Evolutionary conservation across 2,329 filamentous ascomycete genomes (phyloP).

Genomic region (Sporothrix brasiliensis): DNA sequence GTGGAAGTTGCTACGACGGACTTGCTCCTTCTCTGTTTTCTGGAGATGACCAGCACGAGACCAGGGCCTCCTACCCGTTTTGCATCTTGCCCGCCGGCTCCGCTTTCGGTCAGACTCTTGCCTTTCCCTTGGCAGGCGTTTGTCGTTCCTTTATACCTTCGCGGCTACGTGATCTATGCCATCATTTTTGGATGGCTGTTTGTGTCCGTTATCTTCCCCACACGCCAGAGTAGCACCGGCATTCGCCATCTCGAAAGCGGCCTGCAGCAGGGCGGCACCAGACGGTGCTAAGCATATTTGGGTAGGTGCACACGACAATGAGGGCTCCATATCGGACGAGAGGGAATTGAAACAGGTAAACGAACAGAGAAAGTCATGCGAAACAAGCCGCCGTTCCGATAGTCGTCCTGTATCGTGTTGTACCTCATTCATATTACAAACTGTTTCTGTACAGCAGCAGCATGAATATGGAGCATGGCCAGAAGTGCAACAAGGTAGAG

Average conservation of each 20-base stretch:
- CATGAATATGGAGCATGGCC: no score
- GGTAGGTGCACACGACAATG: slow-evolving; percentile 30
- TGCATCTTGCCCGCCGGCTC: neutral
- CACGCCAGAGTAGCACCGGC: neutral
- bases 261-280: neutral
- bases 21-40: no score
- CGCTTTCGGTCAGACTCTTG: slow-evolving; percentile 6
- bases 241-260: slow-evolving; percentile 18
- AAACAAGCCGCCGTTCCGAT: neutral
- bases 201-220: slow-evolving; percentile 11
- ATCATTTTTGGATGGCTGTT: neutral
- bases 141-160: neutral
- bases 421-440: slow-evolving; percentile 4
- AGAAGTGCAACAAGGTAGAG: no score
- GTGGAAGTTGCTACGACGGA: neutral
- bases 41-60: neutral
- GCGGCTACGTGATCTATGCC: neutral
- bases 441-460: neutral
- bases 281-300: slow-evolving; percentile 25
- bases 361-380: neutral
- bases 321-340: slow-evolving; percentile 1
- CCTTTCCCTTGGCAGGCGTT: neutral
- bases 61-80: neutral
- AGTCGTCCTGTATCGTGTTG: neutral
- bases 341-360: neutral